Conservation (phyloP, 306 rosid species). For the Cucurbita ficifolia region DNA sequence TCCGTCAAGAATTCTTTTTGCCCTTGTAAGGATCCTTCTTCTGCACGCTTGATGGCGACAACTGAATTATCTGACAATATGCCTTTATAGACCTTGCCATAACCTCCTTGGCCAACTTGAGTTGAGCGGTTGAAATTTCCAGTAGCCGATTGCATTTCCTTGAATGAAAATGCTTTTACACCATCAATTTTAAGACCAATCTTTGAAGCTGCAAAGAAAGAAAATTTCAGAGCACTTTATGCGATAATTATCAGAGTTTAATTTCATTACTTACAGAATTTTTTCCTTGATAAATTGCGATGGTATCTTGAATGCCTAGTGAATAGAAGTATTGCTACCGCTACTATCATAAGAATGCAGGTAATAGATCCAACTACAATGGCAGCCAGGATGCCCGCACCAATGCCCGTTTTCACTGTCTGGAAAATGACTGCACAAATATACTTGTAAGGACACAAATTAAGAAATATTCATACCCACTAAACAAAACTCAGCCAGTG, state of each 20-base stretch:
- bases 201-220: slow-evolving; percentile 41
- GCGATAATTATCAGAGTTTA: background rate
- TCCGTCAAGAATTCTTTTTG: slow-evolving; percentile 85
- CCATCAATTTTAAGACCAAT: slow-evolving; percentile 56
- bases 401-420: slow-evolving; percentile 12
- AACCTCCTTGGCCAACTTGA: slow-evolving; percentile 86
- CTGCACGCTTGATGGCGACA: slow-evolving; percentile 81
- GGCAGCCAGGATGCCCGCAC: slow-evolving; percentile 24
- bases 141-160: slow-evolving; percentile 63
- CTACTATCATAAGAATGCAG: slow-evolving; percentile 24
- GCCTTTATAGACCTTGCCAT: slow-evolving; percentile 89
- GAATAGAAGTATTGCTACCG: slow-evolving; percentile 26
- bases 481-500: background rate
- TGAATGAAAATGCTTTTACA: slow-evolving; percentile 48
- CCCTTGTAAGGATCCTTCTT: slow-evolving; percentile 83
- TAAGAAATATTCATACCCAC: background rate
- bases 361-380: slow-evolving; percentile 33
- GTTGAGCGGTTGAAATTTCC: slow-evolving; percentile 37
- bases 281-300: slow-evolving; percentile 30
- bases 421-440: slow-evolving; percentile 18
- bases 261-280: slow-evolving; percentile 29
- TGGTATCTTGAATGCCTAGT: slow-evolving; percentile 22
- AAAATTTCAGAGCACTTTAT: slow-evolving; percentile 9
- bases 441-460: background rate
- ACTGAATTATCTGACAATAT: slow-evolving; percentile 34